These are phyloP conservation scores for Eucalyptus albens DNA, from an alignment of 345 rosid genomes.

Conservation along the genomic window DNA sequence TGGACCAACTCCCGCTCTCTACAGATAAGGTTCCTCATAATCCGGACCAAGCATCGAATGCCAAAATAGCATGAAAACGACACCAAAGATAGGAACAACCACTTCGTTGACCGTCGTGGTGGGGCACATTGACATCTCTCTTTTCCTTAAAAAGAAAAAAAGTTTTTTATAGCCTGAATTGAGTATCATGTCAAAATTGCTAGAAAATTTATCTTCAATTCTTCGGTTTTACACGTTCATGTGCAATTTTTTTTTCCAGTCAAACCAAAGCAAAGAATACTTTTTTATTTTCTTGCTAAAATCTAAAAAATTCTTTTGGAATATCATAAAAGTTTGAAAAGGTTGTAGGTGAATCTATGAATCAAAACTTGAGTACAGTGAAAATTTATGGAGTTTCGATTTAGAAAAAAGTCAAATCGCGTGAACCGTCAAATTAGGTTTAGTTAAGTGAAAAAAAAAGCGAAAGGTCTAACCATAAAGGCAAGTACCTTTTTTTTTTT, in stretches of 20 bases:
- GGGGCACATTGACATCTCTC: neutral
- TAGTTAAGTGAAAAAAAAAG: accelerated
- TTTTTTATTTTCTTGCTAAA: neutral
- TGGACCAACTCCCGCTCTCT: neutral
- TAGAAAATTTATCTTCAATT: neutral
- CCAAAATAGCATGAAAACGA: neutral
- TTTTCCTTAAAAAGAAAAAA: neutral
- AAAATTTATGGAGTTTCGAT: neutral
- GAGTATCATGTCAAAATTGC: neutral
- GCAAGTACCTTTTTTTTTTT: neutral
- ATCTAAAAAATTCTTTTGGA: neutral
- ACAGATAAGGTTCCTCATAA: neutral
- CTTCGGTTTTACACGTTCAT: neutral
- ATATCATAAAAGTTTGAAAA: neutral
- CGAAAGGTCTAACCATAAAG: neutral
- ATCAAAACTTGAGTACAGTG: neutral
- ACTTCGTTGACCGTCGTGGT: neutral
- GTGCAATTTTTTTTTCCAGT: neutral
- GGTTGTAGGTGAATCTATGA: neutral
- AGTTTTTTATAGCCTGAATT: neutral
- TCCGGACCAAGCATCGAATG: neutral
- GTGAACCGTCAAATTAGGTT: neutral
- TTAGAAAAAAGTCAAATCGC: accelerated
- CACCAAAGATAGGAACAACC: neutral
- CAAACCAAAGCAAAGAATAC: neutral